Evolutionary conservation across 2,329 filamentous ascomycete genomes (phyloP).

Genomic region (Passalora sequoiae): DNA sequence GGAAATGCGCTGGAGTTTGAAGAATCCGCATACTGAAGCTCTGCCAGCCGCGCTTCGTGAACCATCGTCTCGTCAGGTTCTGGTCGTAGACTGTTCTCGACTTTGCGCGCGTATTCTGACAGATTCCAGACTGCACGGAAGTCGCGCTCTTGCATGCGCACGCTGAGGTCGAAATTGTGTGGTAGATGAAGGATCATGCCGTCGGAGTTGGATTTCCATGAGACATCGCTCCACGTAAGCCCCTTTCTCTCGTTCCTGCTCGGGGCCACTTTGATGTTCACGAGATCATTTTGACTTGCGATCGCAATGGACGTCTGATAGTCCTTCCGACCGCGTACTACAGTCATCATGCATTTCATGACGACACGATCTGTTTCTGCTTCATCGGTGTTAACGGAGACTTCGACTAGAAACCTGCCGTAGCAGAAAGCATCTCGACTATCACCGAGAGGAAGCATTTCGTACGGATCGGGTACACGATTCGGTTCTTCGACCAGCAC

Average conservation of each 20-base stretch:
- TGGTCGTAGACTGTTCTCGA: slow-evolving; percentile 65
- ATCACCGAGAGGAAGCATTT: slow-evolving; percentile 73
- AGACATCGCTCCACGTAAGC: slow-evolving; percentile 74
- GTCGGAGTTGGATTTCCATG: slow-evolving; percentile 66
- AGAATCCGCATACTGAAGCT: slow-evolving; percentile 77
- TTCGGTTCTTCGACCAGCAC: slow-evolving; percentile 15
- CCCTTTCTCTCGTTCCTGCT: slow-evolving; percentile 50
- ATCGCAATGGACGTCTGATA: slow-evolving; percentile 67
- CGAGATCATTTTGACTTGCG: slow-evolving; percentile 70
- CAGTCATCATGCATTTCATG: slow-evolving; percentile 70
- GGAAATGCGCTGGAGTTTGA: slow-evolving; percentile 69
- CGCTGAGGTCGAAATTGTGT: slow-evolving; percentile 66
- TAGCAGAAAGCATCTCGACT: slow-evolving; percentile 70
- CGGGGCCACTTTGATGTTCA: slow-evolving; percentile 67
- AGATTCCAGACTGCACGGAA: slow-evolving; percentile 76
- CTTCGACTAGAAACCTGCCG: slow-evolving; percentile 69
- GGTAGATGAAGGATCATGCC: slow-evolving; percentile 66
- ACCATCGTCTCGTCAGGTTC: slow-evolving; percentile 64
- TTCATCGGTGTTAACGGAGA: slow-evolving; percentile 68
- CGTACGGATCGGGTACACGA: slow-evolving; percentile 46
- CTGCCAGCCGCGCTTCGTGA: slow-evolving; percentile 63
- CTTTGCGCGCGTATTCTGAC: slow-evolving; percentile 75
- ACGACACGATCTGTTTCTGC: slow-evolving; percentile 61
- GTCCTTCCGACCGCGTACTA: slow-evolving; percentile 64
- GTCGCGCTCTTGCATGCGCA: slow-evolving; percentile 70